Evolutionary conservation across 495 filamentous ascomycete genomes (phyloP).

Genomic region (Neurospora tetraspora): DNA sequence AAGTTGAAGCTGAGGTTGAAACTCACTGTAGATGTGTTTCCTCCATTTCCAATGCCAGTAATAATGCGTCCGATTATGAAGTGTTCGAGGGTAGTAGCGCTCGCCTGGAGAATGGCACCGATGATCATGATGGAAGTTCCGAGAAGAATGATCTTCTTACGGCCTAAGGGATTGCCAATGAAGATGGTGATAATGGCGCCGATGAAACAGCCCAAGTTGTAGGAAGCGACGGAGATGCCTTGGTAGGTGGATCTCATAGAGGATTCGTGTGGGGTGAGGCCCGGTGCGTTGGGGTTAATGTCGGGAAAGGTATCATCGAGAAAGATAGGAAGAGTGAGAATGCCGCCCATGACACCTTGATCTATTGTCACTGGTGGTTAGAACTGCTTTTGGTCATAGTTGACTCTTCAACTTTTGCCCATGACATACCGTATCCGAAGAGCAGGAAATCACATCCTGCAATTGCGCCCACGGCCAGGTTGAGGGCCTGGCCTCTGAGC

Average conservation of each 20-base stretch:
- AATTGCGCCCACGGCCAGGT: slow-evolving; percentile 56
- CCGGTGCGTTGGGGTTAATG: slow-evolving; percentile 37
- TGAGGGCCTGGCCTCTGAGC: slow-evolving; percentile 54
- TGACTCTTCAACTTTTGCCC: background rate
- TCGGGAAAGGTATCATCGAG: slow-evolving; percentile 44
- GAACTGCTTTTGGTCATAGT: background rate
- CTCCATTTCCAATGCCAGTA: slow-evolving; percentile 22
- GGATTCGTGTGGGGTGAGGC: slow-evolving; percentile 18
- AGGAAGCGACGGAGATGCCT: slow-evolving; percentile 36
- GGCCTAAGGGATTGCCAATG: slow-evolving; percentile 61
- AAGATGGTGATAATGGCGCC: slow-evolving; percentile 61
- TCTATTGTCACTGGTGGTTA: slow-evolving; percentile 10
- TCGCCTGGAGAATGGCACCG: slow-evolving; percentile 55
- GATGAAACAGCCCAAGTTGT: slow-evolving; percentile 69
- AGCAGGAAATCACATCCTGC: slow-evolving; percentile 62
- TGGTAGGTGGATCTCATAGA: slow-evolving; percentile 45
- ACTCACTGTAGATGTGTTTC: slow-evolving; percentile 36
- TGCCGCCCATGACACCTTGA: slow-evolving; percentile 50
- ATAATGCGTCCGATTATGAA: slow-evolving; percentile 57
- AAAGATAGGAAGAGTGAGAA: slow-evolving; percentile 46
- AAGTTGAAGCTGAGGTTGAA: background rate
- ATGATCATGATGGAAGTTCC: slow-evolving; percentile 63
- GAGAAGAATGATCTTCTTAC: slow-evolving; percentile 58
- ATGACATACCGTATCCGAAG: slow-evolving; percentile 32
- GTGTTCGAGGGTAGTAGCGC: slow-evolving; percentile 36